These are phyloP conservation scores for Agaricales sp. DNA, from an alignment of 1,284 basidiomycete genomes.

Conservation along the genomic window DNA sequence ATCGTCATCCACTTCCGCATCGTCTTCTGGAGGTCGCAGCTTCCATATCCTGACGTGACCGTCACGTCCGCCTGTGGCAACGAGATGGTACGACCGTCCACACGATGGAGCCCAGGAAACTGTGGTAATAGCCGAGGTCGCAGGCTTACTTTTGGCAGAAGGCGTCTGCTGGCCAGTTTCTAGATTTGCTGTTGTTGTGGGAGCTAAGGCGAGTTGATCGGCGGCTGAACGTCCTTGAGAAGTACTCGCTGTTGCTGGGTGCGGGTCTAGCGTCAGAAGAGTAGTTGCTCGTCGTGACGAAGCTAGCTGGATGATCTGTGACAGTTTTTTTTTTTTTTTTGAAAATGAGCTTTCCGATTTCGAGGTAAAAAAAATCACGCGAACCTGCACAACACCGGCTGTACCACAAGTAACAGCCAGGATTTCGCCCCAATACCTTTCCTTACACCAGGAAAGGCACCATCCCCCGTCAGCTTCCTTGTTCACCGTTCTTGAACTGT, in stretches of 20 bases:
- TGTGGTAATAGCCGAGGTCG: conserved; percentile 58
- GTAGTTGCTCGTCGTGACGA: conserved; percentile 40
- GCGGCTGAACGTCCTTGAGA: conserved; percentile 6
- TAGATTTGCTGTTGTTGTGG: too few species aligned
- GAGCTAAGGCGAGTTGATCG: conserved; percentile 8
- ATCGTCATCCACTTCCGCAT: too few species aligned
- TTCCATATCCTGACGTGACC: conserved; percentile 86
- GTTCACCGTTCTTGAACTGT: conserved; percentile 43
- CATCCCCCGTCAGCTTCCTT: conserved; percentile 84
- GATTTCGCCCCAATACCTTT: conserved; percentile 86
- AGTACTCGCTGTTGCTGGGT: conserved; percentile 13
- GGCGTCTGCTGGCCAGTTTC: conserved; percentile 11
- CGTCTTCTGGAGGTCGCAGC: conserved; percentile 43
- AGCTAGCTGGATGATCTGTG: conserved; percentile 48
- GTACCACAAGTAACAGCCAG: conserved; percentile 70
- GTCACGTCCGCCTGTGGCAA: conserved; percentile 82
- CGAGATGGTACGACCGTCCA: conserved; percentile 83
- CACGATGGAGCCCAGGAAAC: conserved; percentile 89
- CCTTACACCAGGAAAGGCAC: conserved; percentile 90
- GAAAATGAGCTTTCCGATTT: conserved; percentile 4
- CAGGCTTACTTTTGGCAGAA: conserved; percentile 16
- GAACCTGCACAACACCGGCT: conserved; percentile 65
- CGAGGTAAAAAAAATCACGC: conserved; percentile 10
- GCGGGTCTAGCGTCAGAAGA: conserved; percentile 31
- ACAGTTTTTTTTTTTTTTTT: neutral